Evolutionary conservation across 1,139 yeast genomes (phyloP).

Genomic region (Saccharomyces hybrid): DNA sequence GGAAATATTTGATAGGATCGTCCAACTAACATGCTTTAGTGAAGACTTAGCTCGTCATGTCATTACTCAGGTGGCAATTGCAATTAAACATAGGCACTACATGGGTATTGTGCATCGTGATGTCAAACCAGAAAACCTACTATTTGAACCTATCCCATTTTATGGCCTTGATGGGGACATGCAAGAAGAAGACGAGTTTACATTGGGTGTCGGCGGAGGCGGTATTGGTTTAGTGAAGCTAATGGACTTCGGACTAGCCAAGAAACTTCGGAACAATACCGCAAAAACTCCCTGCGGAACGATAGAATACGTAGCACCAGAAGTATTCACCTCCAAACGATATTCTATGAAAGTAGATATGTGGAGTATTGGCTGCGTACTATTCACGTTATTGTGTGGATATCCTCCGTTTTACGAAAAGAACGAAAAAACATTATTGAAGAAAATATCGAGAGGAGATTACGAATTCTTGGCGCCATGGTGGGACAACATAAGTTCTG

Average conservation of each 20-base stretch:
- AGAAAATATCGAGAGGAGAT: conserved; percentile 71
- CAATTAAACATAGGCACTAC: conserved; percentile 73
- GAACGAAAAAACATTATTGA: conserved; percentile 38
- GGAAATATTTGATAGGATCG: conserved; percentile 88
- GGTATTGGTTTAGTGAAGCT: conserved; percentile 78
- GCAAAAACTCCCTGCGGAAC: conserved; percentile 86
- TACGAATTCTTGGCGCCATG: conserved; percentile 74
- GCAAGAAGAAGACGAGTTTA: conserved; percentile 73
- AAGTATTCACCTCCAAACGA: conserved; percentile 60
- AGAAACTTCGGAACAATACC: conserved; percentile 53
- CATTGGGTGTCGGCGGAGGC: conserved; percentile 77
- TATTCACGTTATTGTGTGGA: conserved; percentile 84
- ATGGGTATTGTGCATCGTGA: conserved; percentile 90
- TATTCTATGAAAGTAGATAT: conserved; percentile 89
- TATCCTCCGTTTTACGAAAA: conserved; percentile 96
- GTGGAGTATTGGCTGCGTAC: conserved; percentile 93
- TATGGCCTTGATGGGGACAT: conserved; percentile 67
- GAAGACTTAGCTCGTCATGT: conserved; percentile 82
- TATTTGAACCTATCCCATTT: conserved; percentile 63
- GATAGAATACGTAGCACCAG: conserved; percentile 90
- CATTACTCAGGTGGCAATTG: conserved; percentile 73
- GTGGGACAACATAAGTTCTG: conserved; percentile 82
- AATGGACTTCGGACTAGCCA: conserved; percentile 91
- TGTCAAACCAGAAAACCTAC: conserved; percentile 86
- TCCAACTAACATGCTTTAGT: conserved; percentile 80